Evolutionary conservation across 2,329 filamentous ascomycete species (phyloP).

Genomic region (Macrophomina tecta): DNA sequence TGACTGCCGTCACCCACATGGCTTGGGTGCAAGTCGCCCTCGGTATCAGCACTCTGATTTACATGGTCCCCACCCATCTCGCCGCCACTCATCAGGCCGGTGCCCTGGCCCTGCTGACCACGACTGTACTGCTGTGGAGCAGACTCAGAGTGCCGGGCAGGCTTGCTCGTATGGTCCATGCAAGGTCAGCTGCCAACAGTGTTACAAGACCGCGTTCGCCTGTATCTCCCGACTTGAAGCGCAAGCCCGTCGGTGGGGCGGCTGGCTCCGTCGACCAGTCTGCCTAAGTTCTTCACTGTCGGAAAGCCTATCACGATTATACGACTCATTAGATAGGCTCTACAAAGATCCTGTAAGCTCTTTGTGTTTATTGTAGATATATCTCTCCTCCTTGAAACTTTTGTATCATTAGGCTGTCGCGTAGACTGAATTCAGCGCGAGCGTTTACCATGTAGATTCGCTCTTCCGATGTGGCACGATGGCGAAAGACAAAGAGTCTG

Average conservation of each 20-base stretch:
- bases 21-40: slow-evolving; percentile 81
- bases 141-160: slow-evolving; percentile 12
- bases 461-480: too few relatives aligned
- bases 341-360: not conserved
- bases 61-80: slow-evolving; percentile 87
- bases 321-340: slow-evolving; percentile 8
- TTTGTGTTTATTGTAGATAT: not conserved
- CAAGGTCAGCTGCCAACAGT: not conserved
- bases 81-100: slow-evolving; percentile 94
- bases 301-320: not conserved
- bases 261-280: slow-evolving; percentile 2
- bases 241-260: slow-evolving; percentile 4
- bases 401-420: not conserved
- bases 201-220: slow-evolving; percentile 13
- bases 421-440: not conserved
- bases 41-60: slow-evolving; percentile 89
- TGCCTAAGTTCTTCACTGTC: not conserved
- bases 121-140: slow-evolving; percentile 23
- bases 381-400: not conserved
- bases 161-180: slow-evolving; percentile 6
- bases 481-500: too few relatives aligned
- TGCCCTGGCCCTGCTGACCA: slow-evolving; percentile 78
- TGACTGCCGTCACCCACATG: slow-evolving; percentile 81
- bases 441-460: not conserved
- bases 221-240: slow-evolving; percentile 11